These are phyloP conservation scores for Macrophomina tecta DNA, from an alignment of 2,329 filamentous ascomycete species.

Conservation along the genomic window DNA sequence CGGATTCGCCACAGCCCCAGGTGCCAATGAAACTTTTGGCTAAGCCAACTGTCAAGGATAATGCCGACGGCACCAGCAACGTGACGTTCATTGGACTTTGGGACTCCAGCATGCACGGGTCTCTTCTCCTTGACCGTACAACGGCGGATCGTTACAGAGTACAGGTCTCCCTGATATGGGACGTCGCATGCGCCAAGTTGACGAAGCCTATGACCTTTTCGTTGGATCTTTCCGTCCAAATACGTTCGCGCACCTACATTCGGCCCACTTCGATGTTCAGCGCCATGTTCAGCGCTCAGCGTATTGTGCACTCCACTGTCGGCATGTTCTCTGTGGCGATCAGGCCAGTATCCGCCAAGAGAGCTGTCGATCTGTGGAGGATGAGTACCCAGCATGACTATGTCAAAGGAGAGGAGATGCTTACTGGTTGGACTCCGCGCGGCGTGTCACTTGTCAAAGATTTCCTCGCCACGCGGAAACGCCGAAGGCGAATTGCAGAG, in stretches of 20 bases:
- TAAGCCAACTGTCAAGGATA: constrained; percentile 79
- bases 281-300: constrained; percentile 81
- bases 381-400: constrained; percentile 96
- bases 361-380: constrained; percentile 91
- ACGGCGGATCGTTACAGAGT: constrained; percentile 93
- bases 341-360: constrained; percentile 86
- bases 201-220: constrained; percentile 89
- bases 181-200: constrained; percentile 81
- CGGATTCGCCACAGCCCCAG: constrained; percentile 73
- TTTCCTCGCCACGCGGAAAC: constrained; percentile 76
- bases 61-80: constrained; percentile 87
- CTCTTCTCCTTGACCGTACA: constrained; percentile 88
- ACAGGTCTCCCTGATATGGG: constrained; percentile 86
- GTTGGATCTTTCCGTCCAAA: constrained; percentile 80
- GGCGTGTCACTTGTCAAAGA: constrained; percentile 92
- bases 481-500: constrained; percentile 75
- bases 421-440: constrained; percentile 84
- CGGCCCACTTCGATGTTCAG: constrained; percentile 87
- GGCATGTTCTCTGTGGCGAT: constrained; percentile 86
- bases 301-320: constrained; percentile 85
- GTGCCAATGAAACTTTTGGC: constrained; percentile 78
- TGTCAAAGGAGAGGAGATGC: constrained; percentile 90
- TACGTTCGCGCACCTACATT: constrained; percentile 82
- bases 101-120: constrained; percentile 93
- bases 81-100: constrained; percentile 90